Base-by-base conservation (phyloP, 805 yeast genomes). In the Jamesozyma jinghongensis region DNA sequence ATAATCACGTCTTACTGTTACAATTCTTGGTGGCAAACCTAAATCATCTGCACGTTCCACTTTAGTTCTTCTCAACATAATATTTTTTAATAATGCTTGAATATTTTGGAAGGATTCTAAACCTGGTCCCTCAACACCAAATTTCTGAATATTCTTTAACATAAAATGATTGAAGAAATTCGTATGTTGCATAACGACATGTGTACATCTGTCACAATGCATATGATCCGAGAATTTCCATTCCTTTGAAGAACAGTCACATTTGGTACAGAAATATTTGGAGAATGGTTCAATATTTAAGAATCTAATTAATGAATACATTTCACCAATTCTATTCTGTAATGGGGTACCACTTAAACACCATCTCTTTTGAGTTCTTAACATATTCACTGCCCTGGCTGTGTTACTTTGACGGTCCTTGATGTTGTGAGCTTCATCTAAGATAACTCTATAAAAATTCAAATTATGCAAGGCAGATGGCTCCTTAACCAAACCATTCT, bases 401-500 rank as follows among this genome's bases (percentile, higher is more conserved):
- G 98, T 92, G 19, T 90, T 90, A 40, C 92, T 80, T 41, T 87
- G 87, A 43, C 97, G 73, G 60, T 92, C 97, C 57, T 92, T 92
- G 67, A 92, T 90, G 55, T 90, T 90, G 59, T 92, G 99, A 1
- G 98, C 98, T 59, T 92, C 99, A 64, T 92, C 99, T 38, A 92
- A 66, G 13, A 92, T 75, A 7, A 90, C 94, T 42, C 99, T 67
- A 54, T 86, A 82, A 59, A 87, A 92, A 32, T 74, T 70, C 34
- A 84, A 69, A 12, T 73, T 65, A 56, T 92, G 98, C 31, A 92
- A 60, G 0, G 79, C 74, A 18, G 94, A 80, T 45, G 71, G 70
- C 47, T 87, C 95, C 57, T 84, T 83, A 3, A 83, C 79, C 19
- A 76, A 53, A 1, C 83, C 80, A 14, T 68, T 74, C 47, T 82